Base-by-base conservation (phyloP, 805 yeast genomes). In the Lipomyces yamanashiensis region DNA sequence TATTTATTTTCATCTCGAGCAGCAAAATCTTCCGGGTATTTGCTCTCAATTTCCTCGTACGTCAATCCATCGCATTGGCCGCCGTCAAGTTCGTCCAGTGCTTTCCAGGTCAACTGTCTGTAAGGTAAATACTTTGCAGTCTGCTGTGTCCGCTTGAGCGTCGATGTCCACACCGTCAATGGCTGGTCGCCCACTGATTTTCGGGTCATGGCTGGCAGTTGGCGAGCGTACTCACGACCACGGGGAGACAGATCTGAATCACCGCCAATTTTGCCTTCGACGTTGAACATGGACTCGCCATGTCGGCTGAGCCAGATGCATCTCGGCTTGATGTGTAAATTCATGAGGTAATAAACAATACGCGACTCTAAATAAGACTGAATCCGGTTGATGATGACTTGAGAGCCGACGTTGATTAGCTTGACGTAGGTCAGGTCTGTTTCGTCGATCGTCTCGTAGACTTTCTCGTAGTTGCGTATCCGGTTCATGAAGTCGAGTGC, bases 1-100 rank as follows among this genome's bases (percentile, higher is more conserved):
- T 89, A 95, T 78, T 95, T 95, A 79, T 95, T 89, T 69, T 90
- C 97, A 75, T 95, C 99, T 64, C 99, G 84, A 7, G 97, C 97
- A 70, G 86, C 89, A 78, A 95, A 95, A 73, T 95, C 99, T 68
- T 91, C 97, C 0, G 99, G 99, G 74, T 87, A 92, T 66, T 82
- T 76, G 39, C 82, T 78, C 71, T 90, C 96, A 72, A 93, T 91
- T 66, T 93, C 97, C 70, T 92, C 97, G 74, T 93, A 93, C 0
- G 99, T 93, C 84, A 93, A 84, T 6, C 98, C 98, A 76, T 93
- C 99, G 76, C 98, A 93, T 28, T 90, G 92, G 10, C 99, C 99
- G 0, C 98, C 98, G 75, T 93, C 98, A 66, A 93, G 83, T 78
- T 93, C 99, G 75, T 93, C 98, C 70, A 93, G 80, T 0, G 98